Evolutionary conservation across 1,139 yeast species (phyloP), one percentile per base, ranked within the genome.

Genomic region (Eremothecium coryli): DNA sequence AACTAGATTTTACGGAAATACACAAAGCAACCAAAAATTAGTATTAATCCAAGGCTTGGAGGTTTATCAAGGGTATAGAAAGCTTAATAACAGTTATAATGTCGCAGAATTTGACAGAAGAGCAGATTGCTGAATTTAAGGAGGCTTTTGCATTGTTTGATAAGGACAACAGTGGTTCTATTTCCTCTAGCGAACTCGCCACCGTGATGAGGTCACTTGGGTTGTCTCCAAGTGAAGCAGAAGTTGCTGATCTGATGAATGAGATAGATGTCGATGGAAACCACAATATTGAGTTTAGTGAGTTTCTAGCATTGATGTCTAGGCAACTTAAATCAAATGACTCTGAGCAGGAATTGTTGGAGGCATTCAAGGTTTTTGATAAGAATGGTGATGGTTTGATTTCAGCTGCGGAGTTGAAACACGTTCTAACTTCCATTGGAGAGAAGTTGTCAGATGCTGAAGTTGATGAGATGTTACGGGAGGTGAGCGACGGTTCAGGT

Each of bases 161-260:
- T 66, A 86, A 85, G 63, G 95, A 90, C 60, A 82, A 88, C 52
- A 97, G 88, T 64, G 98, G 97, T 43, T 73, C 85, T 59, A 90
- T 90, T 66, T 86, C 96, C 44, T 84, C 95, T 52, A 77, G 82
- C 57, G 98, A 90, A 64, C 71, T 90, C 52, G 97, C 98, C 47
- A 86, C 96, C 7, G 98, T 90, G 38, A 90, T 90, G 98, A 79
- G 98, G 65, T 84, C 96, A 12, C 70, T 90, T 56, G 98, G 97
- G 31, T 93, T 86, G 64, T 88, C 88, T 56, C 98, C 98, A 20
- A 80, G 95, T 27, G 97, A 90, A 62, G 78, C 88, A 48, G 98
- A 90, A 62, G 78, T 90, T 52, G 81, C 90, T 34, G 98, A 90
- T 58, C 79, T 90, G 82, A 82, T 90, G 66, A 88, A 88, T 59